Evolutionary conservation across 805 yeast species (phyloP).

Genomic region (Lipomyces kockii): DNA sequence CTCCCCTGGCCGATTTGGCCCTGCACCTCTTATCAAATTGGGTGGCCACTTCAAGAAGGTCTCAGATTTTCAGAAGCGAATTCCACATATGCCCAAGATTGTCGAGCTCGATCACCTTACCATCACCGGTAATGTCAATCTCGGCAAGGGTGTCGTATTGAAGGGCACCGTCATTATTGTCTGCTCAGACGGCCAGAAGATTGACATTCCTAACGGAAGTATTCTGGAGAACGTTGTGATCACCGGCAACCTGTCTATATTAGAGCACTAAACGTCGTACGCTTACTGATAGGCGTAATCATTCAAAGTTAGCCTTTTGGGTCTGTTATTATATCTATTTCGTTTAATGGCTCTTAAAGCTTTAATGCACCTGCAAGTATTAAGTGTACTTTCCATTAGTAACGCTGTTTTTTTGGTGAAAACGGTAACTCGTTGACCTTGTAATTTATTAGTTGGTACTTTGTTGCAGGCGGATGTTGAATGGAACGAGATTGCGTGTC

Average conservation of each 20-base stretch:
- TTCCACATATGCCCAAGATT: constrained; percentile 94
- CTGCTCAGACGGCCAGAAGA: constrained; percentile 94
- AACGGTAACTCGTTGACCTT: neutral
- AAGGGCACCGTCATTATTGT: constrained; percentile 98
- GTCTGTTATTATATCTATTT: neutral
- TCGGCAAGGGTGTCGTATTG: constrained; percentile 87
- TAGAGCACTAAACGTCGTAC: constrained; percentile 67
- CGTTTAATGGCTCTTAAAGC: neutral
- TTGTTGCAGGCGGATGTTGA: neutral
- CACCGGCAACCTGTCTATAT: constrained; percentile 92
- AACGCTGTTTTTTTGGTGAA: neutral
- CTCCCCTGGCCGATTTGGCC: constrained; percentile 83
- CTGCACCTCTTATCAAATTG: constrained; percentile 91
- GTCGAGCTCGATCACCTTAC: constrained; percentile 96
- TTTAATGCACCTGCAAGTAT: neutral
- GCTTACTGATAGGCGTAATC: neutral
- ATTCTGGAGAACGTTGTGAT: constrained; percentile 94
- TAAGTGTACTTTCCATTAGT: neutral
- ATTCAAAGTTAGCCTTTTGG: neutral
- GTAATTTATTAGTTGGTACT: neutral
- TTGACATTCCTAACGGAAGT: constrained; percentile 96
- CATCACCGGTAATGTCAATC: constrained; percentile 91
- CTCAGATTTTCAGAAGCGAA: constrained; percentile 83
- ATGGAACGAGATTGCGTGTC: neutral
- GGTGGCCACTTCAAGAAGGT: constrained; percentile 98